Conservation (phyloP, 208 protist species). For the Trypanosoma vivax region DNA sequence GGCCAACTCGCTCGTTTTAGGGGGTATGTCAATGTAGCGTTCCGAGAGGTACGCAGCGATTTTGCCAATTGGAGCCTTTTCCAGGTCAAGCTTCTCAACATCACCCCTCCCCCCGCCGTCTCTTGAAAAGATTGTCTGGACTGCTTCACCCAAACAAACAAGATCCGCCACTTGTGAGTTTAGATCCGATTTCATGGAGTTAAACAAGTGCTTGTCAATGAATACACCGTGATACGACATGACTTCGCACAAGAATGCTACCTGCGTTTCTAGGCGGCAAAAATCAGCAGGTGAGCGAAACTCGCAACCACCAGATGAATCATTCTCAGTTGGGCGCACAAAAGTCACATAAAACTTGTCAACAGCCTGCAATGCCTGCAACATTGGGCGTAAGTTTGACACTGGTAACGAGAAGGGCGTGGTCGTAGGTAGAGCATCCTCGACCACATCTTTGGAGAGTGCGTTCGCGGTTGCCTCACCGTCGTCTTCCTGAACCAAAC, state of each 20-base stretch:
- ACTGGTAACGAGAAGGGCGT: no score
- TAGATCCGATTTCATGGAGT: slow-evolving; percentile 34
- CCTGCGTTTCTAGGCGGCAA: slow-evolving; percentile 42
- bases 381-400: no score
- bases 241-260: slow-evolving; percentile 52
- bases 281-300: slow-evolving; percentile 14
- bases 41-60: background rate
- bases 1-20: background rate
- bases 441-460: no score
- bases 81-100: slow-evolving; percentile 3
- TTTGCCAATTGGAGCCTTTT: background rate
- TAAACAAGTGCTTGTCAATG: slow-evolving; percentile 26
- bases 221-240: slow-evolving; percentile 76
- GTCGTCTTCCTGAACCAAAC: background rate
- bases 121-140: background rate
- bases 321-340: slow-evolving; percentile 1
- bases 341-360: slow-evolving; percentile 14
- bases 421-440: no score
- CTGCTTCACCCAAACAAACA: slow-evolving; percentile 11
- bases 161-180: slow-evolving; percentile 27
- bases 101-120: no score
- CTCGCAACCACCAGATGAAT: background rate
- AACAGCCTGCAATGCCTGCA: background rate
- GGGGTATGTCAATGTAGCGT: background rate
- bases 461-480: background rate